These are phyloP conservation scores for Puccinia sorghi DNA, from an alignment of 1,284 basidiomycete species.

Conservation along the genomic window DNA sequence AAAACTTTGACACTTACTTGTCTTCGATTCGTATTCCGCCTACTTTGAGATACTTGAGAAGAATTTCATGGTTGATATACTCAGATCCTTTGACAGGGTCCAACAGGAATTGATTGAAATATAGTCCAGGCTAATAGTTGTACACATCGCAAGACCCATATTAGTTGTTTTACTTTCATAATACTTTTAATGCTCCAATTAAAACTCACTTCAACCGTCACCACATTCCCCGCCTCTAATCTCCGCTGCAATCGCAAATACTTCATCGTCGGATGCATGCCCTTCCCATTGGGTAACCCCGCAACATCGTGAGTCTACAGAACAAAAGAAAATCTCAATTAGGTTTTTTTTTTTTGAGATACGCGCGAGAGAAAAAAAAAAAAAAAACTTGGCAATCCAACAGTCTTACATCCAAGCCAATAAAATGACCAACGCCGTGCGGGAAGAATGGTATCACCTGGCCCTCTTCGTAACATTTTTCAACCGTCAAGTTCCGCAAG, in stretches of 20 bases:
- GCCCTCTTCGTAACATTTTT: slow-evolving; percentile 36
- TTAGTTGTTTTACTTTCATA: too few species aligned
- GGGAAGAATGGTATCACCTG: slow-evolving; percentile 44
- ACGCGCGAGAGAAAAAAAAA: too few species aligned
- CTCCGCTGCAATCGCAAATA: slow-evolving; percentile 35
- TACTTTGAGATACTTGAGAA: slow-evolving; percentile 32
- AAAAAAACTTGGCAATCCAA: background rate
- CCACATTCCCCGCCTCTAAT: slow-evolving; percentile 39
- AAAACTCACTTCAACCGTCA: slow-evolving; percentile 40
- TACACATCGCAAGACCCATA: too few species aligned
- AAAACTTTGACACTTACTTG: slow-evolving; percentile 12
- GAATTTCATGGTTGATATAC: slow-evolving; percentile 31
- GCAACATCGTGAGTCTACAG: slow-evolving; percentile 35
- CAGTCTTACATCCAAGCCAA: slow-evolving; percentile 30
- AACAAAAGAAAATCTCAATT: background rate
- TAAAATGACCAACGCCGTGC: slow-evolving; percentile 36
- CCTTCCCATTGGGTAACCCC: slow-evolving; percentile 33
- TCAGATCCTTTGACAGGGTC: slow-evolving; percentile 37
- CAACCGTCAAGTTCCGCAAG: slow-evolving; percentile 16
- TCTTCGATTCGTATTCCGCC: slow-evolving; percentile 42
- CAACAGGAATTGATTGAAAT: slow-evolving; percentile 37
- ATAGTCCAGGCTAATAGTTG: slow-evolving; percentile 39
- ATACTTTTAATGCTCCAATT: too few species aligned
- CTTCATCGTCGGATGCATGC: slow-evolving; percentile 24
- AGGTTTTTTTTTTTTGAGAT: background rate